phyloP scores from a whole-genome alignment of 352 stramenopile genomes.

The Phytophthora pinifolia region DNA sequence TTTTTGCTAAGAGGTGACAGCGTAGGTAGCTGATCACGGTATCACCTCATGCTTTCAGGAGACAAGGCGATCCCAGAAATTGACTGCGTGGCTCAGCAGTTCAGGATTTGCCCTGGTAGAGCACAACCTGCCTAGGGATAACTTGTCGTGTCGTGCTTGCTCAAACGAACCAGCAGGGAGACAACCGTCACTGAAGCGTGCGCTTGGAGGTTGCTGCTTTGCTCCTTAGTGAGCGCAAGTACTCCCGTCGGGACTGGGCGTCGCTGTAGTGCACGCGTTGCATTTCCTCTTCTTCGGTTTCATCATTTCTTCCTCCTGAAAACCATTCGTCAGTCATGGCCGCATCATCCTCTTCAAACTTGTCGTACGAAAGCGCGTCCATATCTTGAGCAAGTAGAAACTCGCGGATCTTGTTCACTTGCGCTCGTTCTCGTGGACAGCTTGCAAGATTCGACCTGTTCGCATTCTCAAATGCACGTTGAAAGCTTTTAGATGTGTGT shows the following conservation, averaged over 20 bases:
- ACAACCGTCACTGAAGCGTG: slow-evolving; percentile 5
- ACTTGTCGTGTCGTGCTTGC: neutral
- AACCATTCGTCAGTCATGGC: neutral
- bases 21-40: too few relatives aligned
- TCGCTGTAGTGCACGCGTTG: slow-evolving; percentile 28
- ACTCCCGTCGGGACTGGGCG: slow-evolving; percentile 20
- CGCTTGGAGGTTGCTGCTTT: slow-evolving; percentile 19
- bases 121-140: neutral
- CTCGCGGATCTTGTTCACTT: slow-evolving; percentile 26
- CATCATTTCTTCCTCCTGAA: neutral
- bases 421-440: slow-evolving; percentile 11
- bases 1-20: too few relatives aligned
- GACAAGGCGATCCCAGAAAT: too few relatives aligned
- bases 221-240: slow-evolving; percentile 23
- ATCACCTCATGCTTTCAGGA: too few relatives aligned
- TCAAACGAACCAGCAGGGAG: neutral
- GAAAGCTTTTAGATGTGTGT: slow-evolving; percentile 21
- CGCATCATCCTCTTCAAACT: neutral
- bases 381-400: slow-evolving; percentile 33
- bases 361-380: slow-evolving; percentile 15
- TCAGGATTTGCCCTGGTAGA: too few relatives aligned
- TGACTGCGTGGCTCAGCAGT: too few relatives aligned
- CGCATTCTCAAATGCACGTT: slow-evolving; percentile 27
- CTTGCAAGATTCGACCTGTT: neutral
- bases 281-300: neutral